Evolutionary conservation across 805 yeast species (phyloP).

Genomic region (Myxozyma nipponensis): DNA sequence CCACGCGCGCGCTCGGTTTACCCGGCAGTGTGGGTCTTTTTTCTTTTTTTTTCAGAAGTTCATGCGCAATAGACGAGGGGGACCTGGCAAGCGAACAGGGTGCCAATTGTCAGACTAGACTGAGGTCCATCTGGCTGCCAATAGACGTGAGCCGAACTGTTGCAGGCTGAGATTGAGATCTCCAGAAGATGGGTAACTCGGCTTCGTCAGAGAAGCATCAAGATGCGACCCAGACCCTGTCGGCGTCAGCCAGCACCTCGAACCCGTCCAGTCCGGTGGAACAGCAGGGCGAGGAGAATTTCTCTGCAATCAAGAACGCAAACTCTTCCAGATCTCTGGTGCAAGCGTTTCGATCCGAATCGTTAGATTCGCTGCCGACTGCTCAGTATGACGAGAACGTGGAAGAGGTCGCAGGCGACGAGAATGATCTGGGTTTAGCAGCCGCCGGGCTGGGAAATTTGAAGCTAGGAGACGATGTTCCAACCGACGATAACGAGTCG

Average conservation of each 20-base stretch:
- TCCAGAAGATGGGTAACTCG: slow-evolving; percentile 23
- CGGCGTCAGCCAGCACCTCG: slow-evolving; percentile 5
- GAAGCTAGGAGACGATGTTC: slow-evolving; percentile 11
- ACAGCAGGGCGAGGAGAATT: background rate
- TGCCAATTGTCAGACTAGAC: too few species aligned
- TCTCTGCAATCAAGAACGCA: background rate
- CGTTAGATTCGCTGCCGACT: slow-evolving; percentile 16
- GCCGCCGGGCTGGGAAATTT: slow-evolving; percentile 4
- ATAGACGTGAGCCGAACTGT: too few species aligned
- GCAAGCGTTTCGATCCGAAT: slow-evolving; percentile 10
- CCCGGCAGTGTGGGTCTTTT: too few species aligned
- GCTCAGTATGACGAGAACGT: slow-evolving; percentile 21
- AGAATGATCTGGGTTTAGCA: background rate
- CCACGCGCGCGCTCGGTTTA: too few species aligned
- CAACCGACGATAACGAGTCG: slow-evolving; percentile 28
- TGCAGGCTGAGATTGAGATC: background rate
- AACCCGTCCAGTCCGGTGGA: background rate
- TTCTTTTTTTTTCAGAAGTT: too few species aligned
- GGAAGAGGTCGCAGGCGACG: slow-evolving; percentile 8
- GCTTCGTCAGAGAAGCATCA: slow-evolving; percentile 19
- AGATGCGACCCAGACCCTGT: slow-evolving; percentile 13
- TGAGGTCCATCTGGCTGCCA: too few species aligned
- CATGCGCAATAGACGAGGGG: too few species aligned
- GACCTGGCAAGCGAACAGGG: too few species aligned
- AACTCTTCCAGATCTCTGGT: slow-evolving; percentile 3